Conservation (phyloP, 2,329 filamentous ascomycete species). For the Monilinia laxa region DNA sequence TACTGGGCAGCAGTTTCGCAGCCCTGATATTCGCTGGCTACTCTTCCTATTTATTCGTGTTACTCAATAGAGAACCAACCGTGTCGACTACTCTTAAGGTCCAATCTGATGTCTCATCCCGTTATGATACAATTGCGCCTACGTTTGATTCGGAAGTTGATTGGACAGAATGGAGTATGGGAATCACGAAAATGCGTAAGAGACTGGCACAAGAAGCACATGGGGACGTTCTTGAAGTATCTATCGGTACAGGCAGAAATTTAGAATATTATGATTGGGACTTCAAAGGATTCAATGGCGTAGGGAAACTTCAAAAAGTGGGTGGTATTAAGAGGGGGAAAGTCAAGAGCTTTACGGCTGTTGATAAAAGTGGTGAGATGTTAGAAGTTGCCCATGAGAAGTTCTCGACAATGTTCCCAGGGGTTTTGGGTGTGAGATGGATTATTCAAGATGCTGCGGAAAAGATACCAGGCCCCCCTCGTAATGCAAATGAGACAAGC, state of each 20-base stretch:
- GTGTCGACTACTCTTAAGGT: conserved; percentile 27
- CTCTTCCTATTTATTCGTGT: conserved; percentile 41
- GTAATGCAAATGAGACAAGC: conserved; percentile 31
- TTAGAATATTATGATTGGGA: conserved; percentile 59
- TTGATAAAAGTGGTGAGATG: conserved; percentile 62
- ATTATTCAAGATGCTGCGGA: conserved; percentile 37
- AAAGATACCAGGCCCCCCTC: conserved; percentile 35
- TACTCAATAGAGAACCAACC: conserved; percentile 32
- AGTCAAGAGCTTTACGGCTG: conserved; percentile 58
- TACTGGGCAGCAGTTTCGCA: conserved; percentile 29
- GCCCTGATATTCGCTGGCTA: conserved; percentile 28
- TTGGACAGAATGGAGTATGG: conserved; percentile 56
- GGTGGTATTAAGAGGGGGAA: conserved; percentile 38
- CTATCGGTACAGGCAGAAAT: conserved; percentile 63
- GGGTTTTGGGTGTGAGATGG: conserved; percentile 45
- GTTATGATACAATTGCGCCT: conserved; percentile 45
- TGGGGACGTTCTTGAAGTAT: conserved; percentile 62
- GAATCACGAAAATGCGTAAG: conserved; percentile 52
- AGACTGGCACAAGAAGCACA: conserved; percentile 49
- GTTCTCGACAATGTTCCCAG: conserved; percentile 48
- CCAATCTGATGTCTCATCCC: conserved; percentile 38
- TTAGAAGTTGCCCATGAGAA: conserved; percentile 56
- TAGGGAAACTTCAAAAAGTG: conserved; percentile 28
- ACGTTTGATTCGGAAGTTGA: conserved; percentile 61
- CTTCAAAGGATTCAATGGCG: conserved; percentile 33